phyloP scores from a whole-genome alignment of 345 rosid species.

The Hirschfeldia incana region DNA sequence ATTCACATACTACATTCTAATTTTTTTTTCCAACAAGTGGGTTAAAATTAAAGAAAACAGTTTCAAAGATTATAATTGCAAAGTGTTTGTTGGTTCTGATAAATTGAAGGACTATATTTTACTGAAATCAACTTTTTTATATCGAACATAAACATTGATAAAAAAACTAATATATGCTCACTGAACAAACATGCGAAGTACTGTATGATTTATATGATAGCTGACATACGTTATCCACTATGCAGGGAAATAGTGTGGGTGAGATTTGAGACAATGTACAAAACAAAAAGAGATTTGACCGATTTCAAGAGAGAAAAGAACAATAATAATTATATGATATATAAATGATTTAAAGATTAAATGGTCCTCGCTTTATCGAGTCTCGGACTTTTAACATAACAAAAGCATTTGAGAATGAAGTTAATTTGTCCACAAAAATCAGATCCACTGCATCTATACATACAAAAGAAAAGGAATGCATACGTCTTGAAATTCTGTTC shows the following conservation, averaged over 20 bases:
- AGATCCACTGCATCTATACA: constrained; percentile 34
- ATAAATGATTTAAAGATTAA: constrained; percentile 2
- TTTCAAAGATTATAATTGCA: background rate
- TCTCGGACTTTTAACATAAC: constrained; percentile 28
- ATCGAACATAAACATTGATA: background rate
- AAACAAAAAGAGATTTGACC: constrained; percentile 29
- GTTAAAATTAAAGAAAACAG: background rate
- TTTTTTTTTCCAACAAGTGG: constrained; percentile 14
- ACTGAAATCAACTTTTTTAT: background rate
- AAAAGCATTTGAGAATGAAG: constrained; percentile 29
- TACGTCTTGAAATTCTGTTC: constrained; percentile 24
- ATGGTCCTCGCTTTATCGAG: constrained; percentile 14
- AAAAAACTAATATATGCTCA: background rate
- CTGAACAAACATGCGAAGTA: background rate
- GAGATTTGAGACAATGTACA: constrained; percentile 23
- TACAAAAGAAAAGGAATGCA: constrained; percentile 15
- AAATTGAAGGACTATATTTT: background rate
- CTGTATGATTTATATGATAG: background rate
- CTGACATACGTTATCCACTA: constrained; percentile 7
- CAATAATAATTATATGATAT: background rate
- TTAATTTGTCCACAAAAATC: constrained; percentile 14
- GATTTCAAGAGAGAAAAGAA: constrained; percentile 6
- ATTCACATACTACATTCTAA: too few species aligned
- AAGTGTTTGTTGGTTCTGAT: constrained; percentile 1
- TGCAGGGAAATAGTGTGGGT: constrained; percentile 16